Conservation (phyloP, 495 filamentous ascomycete species). For the Evansstolkia leycettana region DNA sequence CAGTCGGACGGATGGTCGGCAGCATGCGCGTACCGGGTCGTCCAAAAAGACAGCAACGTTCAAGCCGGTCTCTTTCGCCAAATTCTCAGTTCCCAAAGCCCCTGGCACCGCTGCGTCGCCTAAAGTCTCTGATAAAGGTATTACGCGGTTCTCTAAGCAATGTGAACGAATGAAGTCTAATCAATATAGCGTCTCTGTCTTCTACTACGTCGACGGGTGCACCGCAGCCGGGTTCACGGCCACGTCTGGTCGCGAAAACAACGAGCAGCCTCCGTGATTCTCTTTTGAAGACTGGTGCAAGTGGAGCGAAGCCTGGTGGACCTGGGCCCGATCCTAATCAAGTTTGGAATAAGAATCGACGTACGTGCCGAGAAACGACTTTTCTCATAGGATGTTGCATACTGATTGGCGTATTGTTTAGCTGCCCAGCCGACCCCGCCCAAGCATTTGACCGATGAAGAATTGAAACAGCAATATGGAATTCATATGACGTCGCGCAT, state of each 20-base stretch:
- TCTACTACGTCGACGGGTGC: conserved; percentile 29
- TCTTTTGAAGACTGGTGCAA: conserved; percentile 31
- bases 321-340: conserved; percentile 54
- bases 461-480: conserved; percentile 86
- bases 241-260: conserved; percentile 56
- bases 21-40: conserved; percentile 55
- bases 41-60: conserved; percentile 79
- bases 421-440: conserved; percentile 66
- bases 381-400: conserved; percentile 2
- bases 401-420: conserved; percentile 33
- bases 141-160: conserved; percentile 1
- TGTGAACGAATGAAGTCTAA: conserved; percentile 9
- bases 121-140: conserved; percentile 48
- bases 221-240: conserved; percentile 35
- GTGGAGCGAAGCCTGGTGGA: conserved; percentile 32
- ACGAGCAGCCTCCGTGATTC: conserved; percentile 43
- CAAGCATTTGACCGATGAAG: conserved; percentile 94
- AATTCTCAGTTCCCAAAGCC: conserved; percentile 42
- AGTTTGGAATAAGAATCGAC: conserved; percentile 98
- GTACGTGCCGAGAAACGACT: conserved; percentile 38
- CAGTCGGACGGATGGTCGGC: conserved; percentile 40
- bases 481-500: conserved; percentile 93
- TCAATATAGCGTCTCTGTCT: conserved; percentile 23
- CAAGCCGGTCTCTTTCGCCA: conserved; percentile 92
- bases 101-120: conserved; percentile 39